Percentiles rank a stretch among this genome's conserved stretches.
Conservation (phyloP, 2,329 filamentous ascomycete genomes). For the Apiospora pterosperma region DNA sequence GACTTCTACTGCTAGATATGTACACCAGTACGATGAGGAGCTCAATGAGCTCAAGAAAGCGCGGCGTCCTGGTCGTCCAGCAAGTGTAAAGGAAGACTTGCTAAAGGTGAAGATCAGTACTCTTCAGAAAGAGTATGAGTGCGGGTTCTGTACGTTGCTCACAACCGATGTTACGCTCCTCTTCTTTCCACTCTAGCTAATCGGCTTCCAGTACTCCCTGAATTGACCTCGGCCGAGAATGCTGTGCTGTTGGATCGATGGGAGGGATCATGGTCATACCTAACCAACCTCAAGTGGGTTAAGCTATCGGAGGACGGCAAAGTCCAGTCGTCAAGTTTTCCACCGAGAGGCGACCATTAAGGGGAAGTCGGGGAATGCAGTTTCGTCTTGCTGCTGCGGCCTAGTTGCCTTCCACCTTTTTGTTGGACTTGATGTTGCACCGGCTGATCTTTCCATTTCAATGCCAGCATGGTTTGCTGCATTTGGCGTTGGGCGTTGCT, state of each 20-base stretch:
- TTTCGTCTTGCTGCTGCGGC: not conserved
- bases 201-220: slow-evolving; percentile 59
- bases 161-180: not conserved
- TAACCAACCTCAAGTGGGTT: slow-evolving; percentile 74
- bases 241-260: slow-evolving; percentile 65
- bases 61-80: slow-evolving; percentile 74
- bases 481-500: slow-evolving; percentile 21
- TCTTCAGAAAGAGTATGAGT: slow-evolving; percentile 76
- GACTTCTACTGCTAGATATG: slow-evolving; percentile 43
- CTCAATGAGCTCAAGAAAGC: slow-evolving; percentile 61
- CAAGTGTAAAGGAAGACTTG: slow-evolving; percentile 72
- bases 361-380: slow-evolving; percentile 1
- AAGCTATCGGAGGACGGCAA: slow-evolving; percentile 65
- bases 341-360: slow-evolving; percentile 55
- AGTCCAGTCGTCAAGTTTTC: slow-evolving; percentile 71
- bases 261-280: slow-evolving; percentile 80
- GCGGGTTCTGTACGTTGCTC: slow-evolving; percentile 68
- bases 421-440: not conserved
- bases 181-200: not conserved
- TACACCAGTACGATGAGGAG: slow-evolving; percentile 69
- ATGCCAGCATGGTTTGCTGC: slow-evolving; percentile 18
- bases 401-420: not conserved
- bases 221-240: slow-evolving; percentile 66
- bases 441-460: slow-evolving; percentile 27
- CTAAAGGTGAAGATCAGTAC: slow-evolving; percentile 67